Evolutionary conservation across 257 asterid genomes (phyloP), one percentile per base, ranked within the genome.

Genomic region (Galeopsis tetrahit): DNA sequence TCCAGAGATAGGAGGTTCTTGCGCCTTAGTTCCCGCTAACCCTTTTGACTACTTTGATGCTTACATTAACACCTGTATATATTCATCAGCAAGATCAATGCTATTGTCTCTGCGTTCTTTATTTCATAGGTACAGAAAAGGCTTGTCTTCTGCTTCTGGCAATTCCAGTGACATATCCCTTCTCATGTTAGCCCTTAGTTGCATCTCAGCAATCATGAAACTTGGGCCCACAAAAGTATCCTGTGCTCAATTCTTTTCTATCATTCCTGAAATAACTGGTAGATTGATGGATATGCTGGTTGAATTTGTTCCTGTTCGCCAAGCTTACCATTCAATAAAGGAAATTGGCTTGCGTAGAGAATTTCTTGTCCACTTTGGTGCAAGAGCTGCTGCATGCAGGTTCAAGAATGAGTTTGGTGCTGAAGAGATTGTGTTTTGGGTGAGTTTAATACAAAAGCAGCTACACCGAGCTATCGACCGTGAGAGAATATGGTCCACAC

Each of bases 401-500:
- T 78, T 77, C 64, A 81, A 80, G 63, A 84, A 79, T 80, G 98
- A 89, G 73, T 72, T 77, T 70, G 87, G 86, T 58, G 78, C 85
- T 69, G 99, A 95, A 48, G 98, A 95, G 85, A 88, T 89, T 74
- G 66, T 82, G 64, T 92, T 92, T 76, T 95, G 99, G 99, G 98
- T 95, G 74, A 82, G 80, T 77, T 86, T 95, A 68, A 82, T 90
- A 73, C 97, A 95, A 82, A 92, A 84, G 74, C 91, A 87, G 87
- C 85, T 92, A 73, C 96, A 80, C 78, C 85, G 79, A 85, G 97
- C 99, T 79, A 87, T 92, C 65, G 95, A 87, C 48, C 88, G 97
- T 78, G 99, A 95, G 90, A 88, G 92, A 84, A 95, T 95, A 80
- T 95, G 99, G 98, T 92, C 97, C 77, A 90, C 96, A 72, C 94